A percentile compares a stretch with the other conserved stretches of the same genome.
Conservation (phyloP, 331 rosid genomes). For the Spiraea crenata region DNA sequence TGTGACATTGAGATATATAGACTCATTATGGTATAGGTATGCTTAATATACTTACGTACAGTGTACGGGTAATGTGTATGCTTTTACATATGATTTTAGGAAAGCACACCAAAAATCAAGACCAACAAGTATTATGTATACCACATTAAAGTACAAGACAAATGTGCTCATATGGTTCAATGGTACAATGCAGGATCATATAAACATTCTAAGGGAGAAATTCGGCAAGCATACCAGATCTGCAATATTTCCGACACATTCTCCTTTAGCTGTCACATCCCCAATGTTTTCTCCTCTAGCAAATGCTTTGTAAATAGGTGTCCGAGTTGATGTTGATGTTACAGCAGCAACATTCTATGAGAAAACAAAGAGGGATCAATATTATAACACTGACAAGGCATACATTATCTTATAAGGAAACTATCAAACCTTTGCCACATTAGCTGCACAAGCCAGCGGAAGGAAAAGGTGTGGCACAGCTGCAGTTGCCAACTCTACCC, state of each 20-base stretch:
- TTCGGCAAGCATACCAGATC: constrained; percentile 71
- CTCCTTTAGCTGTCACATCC: constrained; percentile 99
- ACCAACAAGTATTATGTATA: neutral
- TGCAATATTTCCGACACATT: constrained; percentile 95
- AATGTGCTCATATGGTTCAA: neutral
- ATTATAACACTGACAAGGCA: constrained; percentile 16
- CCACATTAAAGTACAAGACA: neutral
- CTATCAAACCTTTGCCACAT: constrained; percentile 70
- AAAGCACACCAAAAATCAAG: neutral
- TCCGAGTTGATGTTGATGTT: constrained; percentile 96
- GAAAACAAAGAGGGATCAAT: constrained; percentile 31
- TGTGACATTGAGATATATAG: neutral
- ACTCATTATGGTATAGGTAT: too few relatives aligned
- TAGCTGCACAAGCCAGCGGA: constrained; percentile 99
- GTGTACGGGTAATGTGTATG: neutral
- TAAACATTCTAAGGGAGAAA: constrained; percentile 10
- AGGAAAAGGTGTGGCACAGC: constrained; percentile 92
- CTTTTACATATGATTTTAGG: neutral
- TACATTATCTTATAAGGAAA: constrained; percentile 8
- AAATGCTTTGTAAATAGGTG: constrained; percentile 98
- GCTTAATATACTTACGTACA: too few relatives aligned
- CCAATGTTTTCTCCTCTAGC: constrained; percentile 99
- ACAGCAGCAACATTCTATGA: constrained; percentile 94
- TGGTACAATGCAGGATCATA: neutral
- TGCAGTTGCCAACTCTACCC: constrained; percentile 90